Conservation (phyloP, 2,329 filamentous ascomycete genomes). For the Talaromyces sp. region DNA sequence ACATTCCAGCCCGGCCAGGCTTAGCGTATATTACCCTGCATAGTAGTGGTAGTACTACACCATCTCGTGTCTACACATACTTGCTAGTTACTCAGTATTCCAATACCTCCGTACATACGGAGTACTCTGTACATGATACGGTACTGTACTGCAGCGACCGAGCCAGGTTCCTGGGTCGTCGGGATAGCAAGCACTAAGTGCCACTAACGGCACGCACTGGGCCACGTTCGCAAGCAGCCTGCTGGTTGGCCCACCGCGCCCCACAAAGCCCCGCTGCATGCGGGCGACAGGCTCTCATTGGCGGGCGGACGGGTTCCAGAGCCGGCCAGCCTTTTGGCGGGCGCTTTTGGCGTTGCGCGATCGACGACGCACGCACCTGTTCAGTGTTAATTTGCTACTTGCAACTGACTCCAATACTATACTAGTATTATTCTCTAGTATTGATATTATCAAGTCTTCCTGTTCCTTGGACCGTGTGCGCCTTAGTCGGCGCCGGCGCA, state of each 20-base stretch:
- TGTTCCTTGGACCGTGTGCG: conserved; percentile 7
- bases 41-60: no score
- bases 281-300: neutral
- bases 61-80: no score
- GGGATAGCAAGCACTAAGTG: neutral
- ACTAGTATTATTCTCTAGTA: no score
- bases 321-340: conserved; percentile 2
- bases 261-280: neutral
- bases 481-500: neutral
- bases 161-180: neutral
- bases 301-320: neutral
- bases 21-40: neutral
- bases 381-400: conserved; percentile 5
- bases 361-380: conserved; percentile 8
- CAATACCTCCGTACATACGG: no score
- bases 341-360: conserved; percentile 4
- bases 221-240: neutral
- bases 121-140: no score
- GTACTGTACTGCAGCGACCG: no score
- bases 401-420: no score
- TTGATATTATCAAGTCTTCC: neutral
- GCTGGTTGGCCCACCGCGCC: neutral
- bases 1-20: neutral
- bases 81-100: no score
- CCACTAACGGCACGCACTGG: neutral